Evolutionary conservation across 106 monocot species (phyloP), one percentile per base, ranked within the genome.

Genomic region (Acorus calamus): DNA sequence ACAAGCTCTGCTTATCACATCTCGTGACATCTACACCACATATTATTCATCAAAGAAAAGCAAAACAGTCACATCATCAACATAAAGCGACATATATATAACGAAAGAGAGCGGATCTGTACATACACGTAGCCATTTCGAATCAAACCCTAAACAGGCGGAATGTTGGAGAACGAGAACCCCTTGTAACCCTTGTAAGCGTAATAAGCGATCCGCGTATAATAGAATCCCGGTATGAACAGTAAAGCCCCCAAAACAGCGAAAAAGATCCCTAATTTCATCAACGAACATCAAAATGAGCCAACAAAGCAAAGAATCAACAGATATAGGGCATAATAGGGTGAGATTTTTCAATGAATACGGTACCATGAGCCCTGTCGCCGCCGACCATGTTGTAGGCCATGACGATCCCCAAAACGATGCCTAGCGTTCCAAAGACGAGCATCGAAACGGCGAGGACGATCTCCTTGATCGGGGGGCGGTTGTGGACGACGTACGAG

Each of bases 111-210:
- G 28, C 28, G 28, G 28, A 28, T 66, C 53, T 55, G 57, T 43
- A 8, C 47, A 49, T 2, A 28, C 28, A 28, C 28, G 28, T 28
- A 28, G 28, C 28, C 28, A 28, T 28, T 28, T 28, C 28, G 28
- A 28, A 28, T 28, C 28, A 28, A 28, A n/a, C 60, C 70, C 66
- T 62, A 86, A 9, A 86, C 82, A 1, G 81, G 60, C 2, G 86
- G 86, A 57, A 87, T 87, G 57, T 83, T 87, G 2, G 79, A 49
- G 55, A 87, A 87, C 45, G 86, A 87, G 74, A 87, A 87, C 11
- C 86, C 86, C 70, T 74, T 80, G 77, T 87, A 87, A 1, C 86
- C 86, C 62, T 87, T 87, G 59, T 83, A 87, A 10, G 86, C 82
- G 42, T 87, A 87, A 53, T 87, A 87, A 7, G 86, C 82, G 55